A percentile compares a stretch with the other conserved stretches of the same genome.
phyloP scores from a whole-genome alignment of 805 yeast genomes.

The Nakazawaea sp. region DNA sequence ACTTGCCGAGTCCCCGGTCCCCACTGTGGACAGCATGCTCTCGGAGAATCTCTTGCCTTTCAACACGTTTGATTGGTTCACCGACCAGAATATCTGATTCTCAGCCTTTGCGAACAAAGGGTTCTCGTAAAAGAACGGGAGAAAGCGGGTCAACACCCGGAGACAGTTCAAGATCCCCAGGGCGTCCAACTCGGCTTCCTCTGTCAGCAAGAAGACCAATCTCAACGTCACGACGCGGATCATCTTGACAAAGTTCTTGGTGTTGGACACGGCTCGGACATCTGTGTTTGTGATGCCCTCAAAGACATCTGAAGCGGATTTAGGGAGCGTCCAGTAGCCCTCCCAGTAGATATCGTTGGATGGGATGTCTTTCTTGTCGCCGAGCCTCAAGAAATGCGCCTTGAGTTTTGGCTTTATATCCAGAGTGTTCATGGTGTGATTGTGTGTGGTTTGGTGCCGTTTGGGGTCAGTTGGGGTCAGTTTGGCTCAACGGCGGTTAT shows the following conservation, averaged over 20 bases:
- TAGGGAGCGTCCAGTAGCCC: slow-evolving; percentile 41
- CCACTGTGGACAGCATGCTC: slow-evolving; percentile 18
- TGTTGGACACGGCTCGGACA: slow-evolving; percentile 50
- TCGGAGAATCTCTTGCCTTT: slow-evolving; percentile 7
- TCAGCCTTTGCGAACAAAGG: slow-evolving; percentile 27
- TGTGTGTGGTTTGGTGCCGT: too few species aligned
- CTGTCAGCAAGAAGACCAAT: slow-evolving; percentile 15
- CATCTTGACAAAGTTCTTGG: slow-evolving; percentile 55
- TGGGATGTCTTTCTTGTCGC: slow-evolving; percentile 34
- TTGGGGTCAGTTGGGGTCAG: too few species aligned
- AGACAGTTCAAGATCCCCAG: slow-evolving; percentile 44
- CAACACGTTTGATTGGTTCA: slow-evolving; percentile 13
- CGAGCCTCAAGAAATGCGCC: slow-evolving; percentile 52
- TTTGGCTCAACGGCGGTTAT: too few species aligned
- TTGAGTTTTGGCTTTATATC: slow-evolving; percentile 30
- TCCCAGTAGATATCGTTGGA: slow-evolving; percentile 34
- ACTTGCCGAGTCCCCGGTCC: slow-evolving; percentile 16
- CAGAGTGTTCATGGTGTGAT: not conserved
- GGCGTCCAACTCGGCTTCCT: slow-evolving; percentile 12
- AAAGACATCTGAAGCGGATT: slow-evolving; percentile 48
- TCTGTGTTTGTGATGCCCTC: slow-evolving; percentile 51
- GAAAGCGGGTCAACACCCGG: slow-evolving; percentile 53
- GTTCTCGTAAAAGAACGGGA: slow-evolving; percentile 65
- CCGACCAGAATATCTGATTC: slow-evolving; percentile 38
- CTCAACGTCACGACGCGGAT: slow-evolving; percentile 33